Conservation (phyloP, 2,329 filamentous ascomycete species). For the Teratosphaeria nubilosa region DNA sequence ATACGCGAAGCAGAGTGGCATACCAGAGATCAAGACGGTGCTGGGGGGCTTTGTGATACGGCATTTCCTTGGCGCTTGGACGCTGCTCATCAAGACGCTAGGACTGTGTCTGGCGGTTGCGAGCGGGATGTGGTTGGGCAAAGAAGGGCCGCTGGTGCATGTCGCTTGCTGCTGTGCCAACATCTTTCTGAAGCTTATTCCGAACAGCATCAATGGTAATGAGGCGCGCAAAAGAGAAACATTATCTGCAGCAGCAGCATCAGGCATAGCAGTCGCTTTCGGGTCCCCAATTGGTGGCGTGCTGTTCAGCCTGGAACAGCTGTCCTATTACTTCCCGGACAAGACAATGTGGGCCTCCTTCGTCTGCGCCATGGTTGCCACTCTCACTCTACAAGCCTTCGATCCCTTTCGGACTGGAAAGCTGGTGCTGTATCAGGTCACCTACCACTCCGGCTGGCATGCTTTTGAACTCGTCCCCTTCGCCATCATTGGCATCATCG, state of each 20-base stretch:
- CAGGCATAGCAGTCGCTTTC: constrained; percentile 88
- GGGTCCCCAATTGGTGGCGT: constrained; percentile 91
- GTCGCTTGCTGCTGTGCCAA: constrained; percentile 96
- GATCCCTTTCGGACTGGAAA: constrained; percentile 94
- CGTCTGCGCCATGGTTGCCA: constrained; percentile 97
- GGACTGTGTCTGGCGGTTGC: constrained; percentile 84
- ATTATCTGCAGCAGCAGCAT: constrained; percentile 81
- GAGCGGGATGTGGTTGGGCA: constrained; percentile 92
- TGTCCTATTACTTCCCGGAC: constrained; percentile 96
- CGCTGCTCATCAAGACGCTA: constrained; percentile 76
- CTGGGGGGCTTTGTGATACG: constrained; percentile 88
- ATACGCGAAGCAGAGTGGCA: constrained; percentile 89
- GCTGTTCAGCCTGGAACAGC: constrained; percentile 90
- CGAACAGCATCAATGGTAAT: constrained; percentile 64
- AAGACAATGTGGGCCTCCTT: constrained; percentile 99
- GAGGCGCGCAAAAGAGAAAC: constrained; percentile 93
- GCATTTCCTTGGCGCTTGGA: constrained; percentile 79
- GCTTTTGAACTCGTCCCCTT: constrained; percentile 89
- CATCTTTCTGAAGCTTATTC: constrained; percentile 80
- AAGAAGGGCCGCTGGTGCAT: constrained; percentile 90
- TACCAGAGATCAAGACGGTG: constrained; percentile 95
- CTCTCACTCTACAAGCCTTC: constrained; percentile 81
- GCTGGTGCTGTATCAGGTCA: constrained; percentile 90
- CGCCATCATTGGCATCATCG: constrained; percentile 72
- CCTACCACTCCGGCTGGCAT: constrained; percentile 85